Percentiles rank a stretch among this genome's conserved stretches.
phyloP scores from a whole-genome alignment of 345 rosid genomes.

The Hypericum perforatum region DNA sequence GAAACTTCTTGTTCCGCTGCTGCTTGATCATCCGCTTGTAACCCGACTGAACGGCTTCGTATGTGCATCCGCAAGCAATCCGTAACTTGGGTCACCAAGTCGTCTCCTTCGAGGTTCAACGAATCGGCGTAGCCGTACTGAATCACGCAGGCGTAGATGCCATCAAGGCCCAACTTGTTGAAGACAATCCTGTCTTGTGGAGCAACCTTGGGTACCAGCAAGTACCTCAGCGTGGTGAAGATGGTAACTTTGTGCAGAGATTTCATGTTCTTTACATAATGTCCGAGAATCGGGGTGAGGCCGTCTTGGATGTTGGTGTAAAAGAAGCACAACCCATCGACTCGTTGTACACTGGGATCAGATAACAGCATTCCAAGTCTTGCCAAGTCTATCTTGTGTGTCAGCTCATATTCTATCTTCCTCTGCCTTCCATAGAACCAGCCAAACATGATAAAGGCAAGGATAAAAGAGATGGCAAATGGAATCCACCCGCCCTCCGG shows the following conservation, averaged over 20 bases:
- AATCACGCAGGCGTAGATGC: constrained; percentile 47
- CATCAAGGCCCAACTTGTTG: constrained; percentile 28
- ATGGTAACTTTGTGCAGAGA: constrained; percentile 72
- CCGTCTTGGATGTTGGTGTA: constrained; percentile 81
- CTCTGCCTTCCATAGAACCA: constrained; percentile 88
- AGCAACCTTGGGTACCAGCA: constrained; percentile 52
- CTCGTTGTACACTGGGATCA: constrained; percentile 61
- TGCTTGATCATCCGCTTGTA: constrained; percentile 10
- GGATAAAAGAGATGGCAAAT: constrained; percentile 63
- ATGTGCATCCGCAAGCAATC: constrained; percentile 28
- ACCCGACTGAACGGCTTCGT: constrained; percentile 10
- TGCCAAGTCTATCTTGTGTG: constrained; percentile 48
- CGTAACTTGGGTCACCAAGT: constrained; percentile 38
- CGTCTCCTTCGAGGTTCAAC: constrained; percentile 40
- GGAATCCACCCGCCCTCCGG: constrained; percentile 93
- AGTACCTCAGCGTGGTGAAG: constrained; percentile 57
- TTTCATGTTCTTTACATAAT: constrained; percentile 64
- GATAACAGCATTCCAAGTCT: constrained; percentile 45
- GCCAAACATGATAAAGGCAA: constrained; percentile 72
- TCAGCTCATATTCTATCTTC: constrained; percentile 61
- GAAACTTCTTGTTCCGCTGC: constrained; percentile 28
- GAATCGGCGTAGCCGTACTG: constrained; percentile 64
- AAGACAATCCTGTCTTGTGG: constrained; percentile 39
- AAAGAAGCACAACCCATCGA: constrained; percentile 73
- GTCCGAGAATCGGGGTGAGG: constrained; percentile 67